Percentiles rank a stretch among this genome's conserved stretches.
Conservation (phyloP, 208 protist species). For the Wallacemonas collosoma region DNA sequence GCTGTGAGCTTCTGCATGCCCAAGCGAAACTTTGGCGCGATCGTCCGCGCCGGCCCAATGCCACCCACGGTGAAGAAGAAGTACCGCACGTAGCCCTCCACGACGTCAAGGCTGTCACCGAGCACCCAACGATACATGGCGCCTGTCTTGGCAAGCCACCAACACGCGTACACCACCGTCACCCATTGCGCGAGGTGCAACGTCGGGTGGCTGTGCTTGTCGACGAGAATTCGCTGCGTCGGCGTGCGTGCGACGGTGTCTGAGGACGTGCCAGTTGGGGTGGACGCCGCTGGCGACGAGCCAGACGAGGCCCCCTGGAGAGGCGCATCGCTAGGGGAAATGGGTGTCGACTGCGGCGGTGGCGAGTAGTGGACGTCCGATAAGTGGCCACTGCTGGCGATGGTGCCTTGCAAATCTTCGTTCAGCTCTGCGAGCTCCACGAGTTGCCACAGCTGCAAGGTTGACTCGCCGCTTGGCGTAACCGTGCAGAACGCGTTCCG, state of each 20-base stretch:
- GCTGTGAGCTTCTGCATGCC: slow-evolving; percentile 58
- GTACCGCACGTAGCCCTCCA: slow-evolving; percentile 77
- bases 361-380: slow-evolving; percentile 15
- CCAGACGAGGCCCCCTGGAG: not conserved
- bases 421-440: slow-evolving; percentile 59
- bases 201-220: slow-evolving; percentile 67
- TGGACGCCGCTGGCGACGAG: not conserved
- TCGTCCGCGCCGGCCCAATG: slow-evolving; percentile 39
- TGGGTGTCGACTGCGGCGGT: not conserved
- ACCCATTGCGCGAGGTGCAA: slow-evolving; percentile 72
- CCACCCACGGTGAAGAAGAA: slow-evolving; percentile 61
- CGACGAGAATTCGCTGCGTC: slow-evolving; percentile 43
- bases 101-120: slow-evolving; percentile 51
- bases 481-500: slow-evolving; percentile 65
- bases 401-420: slow-evolving; percentile 28
- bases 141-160: slow-evolving; percentile 81
- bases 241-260: not conserved
- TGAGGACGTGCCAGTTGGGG: not conserved
- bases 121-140: slow-evolving; percentile 80
- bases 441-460: slow-evolving; percentile 82
- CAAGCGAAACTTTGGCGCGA: slow-evolving; percentile 49
- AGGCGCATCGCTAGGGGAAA: no score
- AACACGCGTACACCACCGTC: slow-evolving; percentile 73
- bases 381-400: slow-evolving; percentile 2
- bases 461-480: slow-evolving; percentile 47